Base-by-base conservation (phyloP, 1,284 basidiomycete genomes). In the Malassezia furfur region DNA sequence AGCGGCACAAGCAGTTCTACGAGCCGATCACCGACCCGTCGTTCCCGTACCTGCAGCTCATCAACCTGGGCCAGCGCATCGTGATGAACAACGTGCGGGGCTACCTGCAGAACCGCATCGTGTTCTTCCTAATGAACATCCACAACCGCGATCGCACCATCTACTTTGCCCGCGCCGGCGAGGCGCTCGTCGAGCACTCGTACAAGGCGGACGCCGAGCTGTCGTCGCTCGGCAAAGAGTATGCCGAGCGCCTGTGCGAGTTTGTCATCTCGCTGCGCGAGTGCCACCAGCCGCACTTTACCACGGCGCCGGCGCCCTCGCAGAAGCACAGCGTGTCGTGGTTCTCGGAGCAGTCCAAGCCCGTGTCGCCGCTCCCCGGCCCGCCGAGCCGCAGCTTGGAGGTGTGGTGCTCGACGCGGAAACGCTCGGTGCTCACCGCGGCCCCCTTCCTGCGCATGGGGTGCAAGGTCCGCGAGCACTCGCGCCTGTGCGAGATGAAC, bases 181-280 rank as follows among this genome's bases (percentile, higher is more conserved):
- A 74, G 50, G 70, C 72, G 30, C 81, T 96, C 54, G 91, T 96
- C 62, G 94, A 99, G 74, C 94, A 98, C 75, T 94, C 91, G 4
- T 98, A 93, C 80, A 96, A 94, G 77, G 91, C 93, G 30, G 93
- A 98, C 72, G 91, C 93, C 0, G 94, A 96, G 72, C 82, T 99
- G 8, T 94, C 90, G 0, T 86, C 88, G 2, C 85, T 85, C 0
- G 93, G 93, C 5, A 90, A 88, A 87, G 89, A 94, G 59, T 99
- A 98, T 65, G 85, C 91, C 0, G 86, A 90, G 67, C 81, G 74
- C 40, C 62, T 78, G 31, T 63, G 66, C 59, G 73, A 63, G 47
- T 75, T 65, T 48, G 60, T 62, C 65, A 70, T 59, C 57, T 68
- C 52, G 52, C 57, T 64, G 62, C 72, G 66, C 41, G 63, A 60